Evolutionary conservation across 768 basidiomycete genomes (phyloP), one percentile per base, ranked within the genome.

Genomic region (Xanthoconium purpureum): DNA sequence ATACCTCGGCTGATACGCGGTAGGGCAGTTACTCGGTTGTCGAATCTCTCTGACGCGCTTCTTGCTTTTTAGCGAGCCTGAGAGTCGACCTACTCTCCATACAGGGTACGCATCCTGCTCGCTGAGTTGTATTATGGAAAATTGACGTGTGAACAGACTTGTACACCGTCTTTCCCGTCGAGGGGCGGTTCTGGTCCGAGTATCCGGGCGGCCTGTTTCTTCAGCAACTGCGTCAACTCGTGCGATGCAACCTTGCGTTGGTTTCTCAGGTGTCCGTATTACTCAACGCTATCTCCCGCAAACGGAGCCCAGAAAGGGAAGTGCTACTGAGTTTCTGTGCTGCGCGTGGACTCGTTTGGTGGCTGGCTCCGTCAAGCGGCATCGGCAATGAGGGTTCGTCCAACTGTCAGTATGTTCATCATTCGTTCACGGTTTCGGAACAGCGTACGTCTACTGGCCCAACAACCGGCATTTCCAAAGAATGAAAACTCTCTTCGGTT

Each of bases 371-470:
- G 14, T 61, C 52, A 1, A 74, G 74, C 52, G 72, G 66, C 4
- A 68, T 72, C 15, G 71, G 73, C 0, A 73, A 71, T n/a, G 68
- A 65, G 52, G 73, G 77, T 77, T 37, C 45, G 71, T 54, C 32
- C 30, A 4, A 2, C 12, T 12, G n/a, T 38, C 12, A n/a, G n/a
- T n/a, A 24, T 18, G 47, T 10, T 35, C 17, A 8, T 32, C 15
- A 1, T 36, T 17, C 0, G 11, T 18, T 61, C 30, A 50, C 18
- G 6, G 6, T 29, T 39, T 51, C 8, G 20, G 15, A 24, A 37
- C 44, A 78, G 78, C 73, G 2, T 80, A 74, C 57, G 64, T 75
- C 3, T 77, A 76, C 53, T 77, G 73, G 71, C 72, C 74, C 1
- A 65, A 66, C 5, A 73, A 78, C 55, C 7, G 20, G 0, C 57